phyloP scores from a whole-genome alignment of 2,329 filamentous ascomycete species.

The Aspergillus fischeri region DNA sequence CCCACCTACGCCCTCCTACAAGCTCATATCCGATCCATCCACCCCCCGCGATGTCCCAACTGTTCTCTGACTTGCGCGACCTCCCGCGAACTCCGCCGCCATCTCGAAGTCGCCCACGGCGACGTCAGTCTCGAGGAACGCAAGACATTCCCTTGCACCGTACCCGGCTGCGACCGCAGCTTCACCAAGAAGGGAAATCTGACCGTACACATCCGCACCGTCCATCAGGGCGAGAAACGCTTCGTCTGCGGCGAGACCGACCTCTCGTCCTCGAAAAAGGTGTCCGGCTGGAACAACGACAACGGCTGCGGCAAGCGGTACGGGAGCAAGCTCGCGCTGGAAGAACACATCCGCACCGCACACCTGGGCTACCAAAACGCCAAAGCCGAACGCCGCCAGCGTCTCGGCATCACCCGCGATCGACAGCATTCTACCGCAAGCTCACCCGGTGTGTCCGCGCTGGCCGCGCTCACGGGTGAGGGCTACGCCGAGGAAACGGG shows the following conservation, averaged over 20 bases:
- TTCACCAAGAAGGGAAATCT: conserved; percentile 86
- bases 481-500: conserved; percentile 51
- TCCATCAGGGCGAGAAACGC: conserved; percentile 67
- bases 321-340: conserved; percentile 70
- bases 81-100: conserved; percentile 65
- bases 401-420: conserved; percentile 23
- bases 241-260: conserved; percentile 75
- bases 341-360: conserved; percentile 78
- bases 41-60: conserved; percentile 68
- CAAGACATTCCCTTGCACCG: conserved; percentile 63
- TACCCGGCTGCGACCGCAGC: conserved; percentile 64
- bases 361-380: conserved; percentile 62
- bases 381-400: conserved; percentile 37
- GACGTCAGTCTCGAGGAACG: conserved; percentile 56
- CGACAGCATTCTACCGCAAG: conserved; percentile 3
- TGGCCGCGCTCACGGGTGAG: conserved; percentile 53
- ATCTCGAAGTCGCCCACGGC: conserved; percentile 74
- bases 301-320: conserved; percentile 72
- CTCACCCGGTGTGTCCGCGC: conserved; percentile 26
- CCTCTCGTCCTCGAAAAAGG: conserved; percentile 52
- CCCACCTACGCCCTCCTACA: conserved; percentile 68
- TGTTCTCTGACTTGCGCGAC: conserved; percentile 67
- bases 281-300: conserved; percentile 61
- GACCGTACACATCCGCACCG: conserved; percentile 70
- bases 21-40: conserved; percentile 67